phyloP scores from a whole-genome alignment of 2,329 filamentous ascomycete genomes.

The Arthrobotrys entomopaga region DNA sequence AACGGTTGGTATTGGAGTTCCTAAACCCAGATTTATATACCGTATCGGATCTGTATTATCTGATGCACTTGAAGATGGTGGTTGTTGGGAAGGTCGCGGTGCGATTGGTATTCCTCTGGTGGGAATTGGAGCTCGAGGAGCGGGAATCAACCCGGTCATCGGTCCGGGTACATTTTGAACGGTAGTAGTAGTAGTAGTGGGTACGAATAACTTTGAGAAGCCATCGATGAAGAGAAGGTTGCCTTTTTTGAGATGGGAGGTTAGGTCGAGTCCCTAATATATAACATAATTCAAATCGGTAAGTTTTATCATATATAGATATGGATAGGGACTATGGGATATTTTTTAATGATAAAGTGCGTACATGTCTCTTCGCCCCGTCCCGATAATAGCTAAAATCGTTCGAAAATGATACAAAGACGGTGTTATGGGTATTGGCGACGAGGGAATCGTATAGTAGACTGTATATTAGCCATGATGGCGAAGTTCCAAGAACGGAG shows the following conservation, averaged over 20 bases:
- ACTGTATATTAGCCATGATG: slow-evolving; percentile 72
- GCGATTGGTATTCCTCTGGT: slow-evolving; percentile 17
- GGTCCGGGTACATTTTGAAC: not conserved
- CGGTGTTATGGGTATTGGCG: slow-evolving; percentile 66
- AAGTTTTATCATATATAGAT: not conserved
- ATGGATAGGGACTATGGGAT: no score
- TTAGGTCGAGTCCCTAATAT: slow-evolving; percentile 76
- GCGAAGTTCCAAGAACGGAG: slow-evolving; percentile 72
- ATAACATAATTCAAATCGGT: slow-evolving; percentile 5
- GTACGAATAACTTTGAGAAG: slow-evolving; percentile 68
- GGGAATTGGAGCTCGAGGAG: slow-evolving; percentile 48
- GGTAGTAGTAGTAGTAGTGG: not conserved
- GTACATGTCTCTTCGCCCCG: slow-evolving; percentile 74
- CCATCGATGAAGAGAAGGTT: slow-evolving; percentile 81
- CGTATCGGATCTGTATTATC: slow-evolving; percentile 30
- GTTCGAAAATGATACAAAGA: slow-evolving; percentile 85
- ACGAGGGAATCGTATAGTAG: slow-evolving; percentile 57
- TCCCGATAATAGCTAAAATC: slow-evolving; percentile 82
- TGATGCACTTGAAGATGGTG: not conserved
- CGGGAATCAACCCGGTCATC: not conserved
- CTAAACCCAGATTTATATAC: slow-evolving; percentile 27
- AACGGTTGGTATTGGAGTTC: not conserved
- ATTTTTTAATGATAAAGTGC: slow-evolving; percentile 58
- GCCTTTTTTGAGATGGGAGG: slow-evolving; percentile 68
- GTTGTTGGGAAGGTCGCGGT: slow-evolving; percentile 14